phyloP scores from a whole-genome alignment of 2,329 filamentous ascomycete genomes.

The Magnaporthiopsis poae region DNA sequence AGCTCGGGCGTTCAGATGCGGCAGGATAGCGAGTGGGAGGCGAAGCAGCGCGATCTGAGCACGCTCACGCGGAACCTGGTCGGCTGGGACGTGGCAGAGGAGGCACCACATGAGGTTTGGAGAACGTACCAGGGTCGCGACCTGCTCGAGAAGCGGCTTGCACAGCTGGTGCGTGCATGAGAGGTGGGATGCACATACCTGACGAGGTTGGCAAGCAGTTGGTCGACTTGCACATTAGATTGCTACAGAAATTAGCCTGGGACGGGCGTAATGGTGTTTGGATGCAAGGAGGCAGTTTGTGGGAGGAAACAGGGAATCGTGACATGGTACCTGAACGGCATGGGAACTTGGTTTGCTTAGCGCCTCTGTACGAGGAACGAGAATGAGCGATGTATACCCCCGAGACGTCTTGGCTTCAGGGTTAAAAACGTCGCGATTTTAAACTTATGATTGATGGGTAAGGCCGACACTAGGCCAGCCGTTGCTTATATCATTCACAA shows the following conservation, averaged over 20 bases:
- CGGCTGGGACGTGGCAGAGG: conserved; percentile 76
- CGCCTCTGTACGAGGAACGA: too few relatives aligned
- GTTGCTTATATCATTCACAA: too few relatives aligned
- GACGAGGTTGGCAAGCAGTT: background rate
- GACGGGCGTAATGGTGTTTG: too few relatives aligned
- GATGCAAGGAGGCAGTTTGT: too few relatives aligned
- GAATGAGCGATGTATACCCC: too few relatives aligned
- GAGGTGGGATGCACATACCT: background rate
- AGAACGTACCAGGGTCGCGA: conserved; percentile 59
- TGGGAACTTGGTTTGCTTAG: too few relatives aligned
- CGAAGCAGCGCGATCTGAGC: conserved; percentile 75
- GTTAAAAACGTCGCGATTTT: too few relatives aligned
- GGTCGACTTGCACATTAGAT: background rate
- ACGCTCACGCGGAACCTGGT: conserved; percentile 68
- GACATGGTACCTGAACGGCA: too few relatives aligned
- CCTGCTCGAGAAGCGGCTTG: conserved; percentile 69
- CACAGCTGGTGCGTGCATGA: conserved; percentile 46
- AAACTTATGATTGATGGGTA: too few relatives aligned
- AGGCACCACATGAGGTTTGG: conserved; percentile 84
- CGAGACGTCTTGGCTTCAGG: too few relatives aligned
- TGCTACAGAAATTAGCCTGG: background rate
- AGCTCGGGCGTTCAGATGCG: conserved; percentile 68
- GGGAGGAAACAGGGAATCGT: too few relatives aligned
- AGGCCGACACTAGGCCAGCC: too few relatives aligned
- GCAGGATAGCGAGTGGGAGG: conserved; percentile 62